Percentiles rank a stretch among this genome's conserved stretches.
Evolutionary conservation across 805 yeast genomes (phyloP).

Genomic region (Metschnikowia shivogae): DNA sequence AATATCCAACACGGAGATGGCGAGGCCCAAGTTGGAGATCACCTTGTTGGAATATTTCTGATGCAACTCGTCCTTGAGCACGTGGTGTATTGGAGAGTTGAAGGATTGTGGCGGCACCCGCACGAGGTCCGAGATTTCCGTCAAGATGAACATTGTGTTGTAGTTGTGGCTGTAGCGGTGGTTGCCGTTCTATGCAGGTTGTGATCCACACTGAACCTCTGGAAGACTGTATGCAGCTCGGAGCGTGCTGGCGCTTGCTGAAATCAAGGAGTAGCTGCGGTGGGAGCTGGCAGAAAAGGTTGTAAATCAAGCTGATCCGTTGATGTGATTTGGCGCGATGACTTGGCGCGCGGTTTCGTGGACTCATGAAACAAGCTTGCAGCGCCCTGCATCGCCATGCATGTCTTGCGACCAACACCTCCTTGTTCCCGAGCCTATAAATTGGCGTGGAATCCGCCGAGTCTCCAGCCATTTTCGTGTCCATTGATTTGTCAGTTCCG

Average conservation of each 20-base stretch:
- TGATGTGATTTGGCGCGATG: background rate
- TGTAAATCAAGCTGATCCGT: background rate
- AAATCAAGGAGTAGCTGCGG: too few species aligned
- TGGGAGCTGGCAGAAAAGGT: background rate
- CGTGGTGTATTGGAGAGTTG: conserved; percentile 63
- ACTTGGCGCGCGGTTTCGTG: background rate
- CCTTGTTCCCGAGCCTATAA: too few species aligned
- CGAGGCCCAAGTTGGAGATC: conserved; percentile 78
- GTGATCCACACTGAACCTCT: too few species aligned
- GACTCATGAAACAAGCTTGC: background rate
- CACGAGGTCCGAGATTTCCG: conserved; percentile 77
- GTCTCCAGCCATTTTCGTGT: too few species aligned
- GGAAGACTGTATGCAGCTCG: too few species aligned
- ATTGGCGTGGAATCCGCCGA: too few species aligned
- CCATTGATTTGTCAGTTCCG: too few species aligned
- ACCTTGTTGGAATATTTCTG: conserved; percentile 83
- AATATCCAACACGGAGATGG: conserved; percentile 80
- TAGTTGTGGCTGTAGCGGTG: background rate
- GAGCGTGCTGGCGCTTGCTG: too few species aligned
- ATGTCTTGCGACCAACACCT: background rate
- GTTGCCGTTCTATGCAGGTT: too few species aligned
- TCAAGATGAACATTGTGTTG: conserved; percentile 70
- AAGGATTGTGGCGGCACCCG: conserved; percentile 86
- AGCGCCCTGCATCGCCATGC: conserved; percentile 1
- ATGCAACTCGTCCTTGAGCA: conserved; percentile 77